Evolutionary conservation across 257 asterid species (phyloP).

Genomic region (Ajuga chamaepitys): DNA sequence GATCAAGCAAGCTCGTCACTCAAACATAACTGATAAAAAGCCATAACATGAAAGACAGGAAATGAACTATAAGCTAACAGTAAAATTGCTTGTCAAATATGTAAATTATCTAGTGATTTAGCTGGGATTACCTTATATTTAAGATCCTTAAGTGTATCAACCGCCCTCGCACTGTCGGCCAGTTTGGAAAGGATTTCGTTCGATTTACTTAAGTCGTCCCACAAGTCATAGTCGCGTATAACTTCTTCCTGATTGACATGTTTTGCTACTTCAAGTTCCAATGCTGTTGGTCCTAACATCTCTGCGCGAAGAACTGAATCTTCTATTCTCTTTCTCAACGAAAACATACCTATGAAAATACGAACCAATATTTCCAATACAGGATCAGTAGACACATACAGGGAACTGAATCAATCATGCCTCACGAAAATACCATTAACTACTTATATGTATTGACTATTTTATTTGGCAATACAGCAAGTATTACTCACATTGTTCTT

Average conservation of each 20-base stretch:
- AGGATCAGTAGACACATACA: not conserved
- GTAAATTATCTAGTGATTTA: not conserved
- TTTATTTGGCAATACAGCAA: not conserved
- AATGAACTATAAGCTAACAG: not conserved
- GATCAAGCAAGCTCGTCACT: not conserved
- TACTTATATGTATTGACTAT: not conserved
- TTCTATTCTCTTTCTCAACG: conserved; percentile 68
- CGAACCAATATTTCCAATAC: conserved; percentile 4
- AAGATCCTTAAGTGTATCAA: conserved; percentile 65
- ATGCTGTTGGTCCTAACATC: conserved; percentile 57
- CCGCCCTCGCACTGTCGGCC: conserved; percentile 58
- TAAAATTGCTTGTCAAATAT: not conserved
- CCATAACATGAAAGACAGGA: not conserved
- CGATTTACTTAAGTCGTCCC: conserved; percentile 66
- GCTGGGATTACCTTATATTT: conserved; percentile 43
- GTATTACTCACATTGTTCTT: not conserved
- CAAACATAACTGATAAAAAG: not conserved
- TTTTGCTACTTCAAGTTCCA: conserved; percentile 62
- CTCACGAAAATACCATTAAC: not conserved
- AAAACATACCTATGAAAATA: conserved; percentile 48
- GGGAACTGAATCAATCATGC: not conserved
- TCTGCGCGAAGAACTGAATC: conserved; percentile 77
- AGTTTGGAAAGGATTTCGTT: conserved; percentile 52
- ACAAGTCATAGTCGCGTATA: conserved; percentile 49
- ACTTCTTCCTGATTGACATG: conserved; percentile 47